These are phyloP conservation scores for Akanthomyces muscarius DNA, from an alignment of 2,329 filamentous ascomycete species.

Conservation along the genomic window DNA sequence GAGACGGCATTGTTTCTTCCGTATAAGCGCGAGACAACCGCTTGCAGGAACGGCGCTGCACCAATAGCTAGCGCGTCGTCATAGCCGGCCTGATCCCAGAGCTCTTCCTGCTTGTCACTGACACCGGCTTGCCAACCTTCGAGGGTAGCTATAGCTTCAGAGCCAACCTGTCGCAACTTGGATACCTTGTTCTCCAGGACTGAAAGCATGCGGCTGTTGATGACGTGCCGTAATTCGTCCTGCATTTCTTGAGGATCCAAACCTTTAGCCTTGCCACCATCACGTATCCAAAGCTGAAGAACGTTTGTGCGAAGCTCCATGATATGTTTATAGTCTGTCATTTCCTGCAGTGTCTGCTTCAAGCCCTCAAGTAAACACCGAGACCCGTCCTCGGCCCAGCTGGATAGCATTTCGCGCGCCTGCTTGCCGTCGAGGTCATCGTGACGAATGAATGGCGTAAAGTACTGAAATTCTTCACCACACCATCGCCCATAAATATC, in stretches of 20 bases:
- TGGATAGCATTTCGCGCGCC: constrained; percentile 55
- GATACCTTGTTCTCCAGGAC: constrained; percentile 61
- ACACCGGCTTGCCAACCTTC: constrained; percentile 54
- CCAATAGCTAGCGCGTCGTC: constrained; percentile 63
- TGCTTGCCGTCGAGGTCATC: constrained; percentile 65
- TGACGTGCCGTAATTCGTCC: constrained; percentile 60
- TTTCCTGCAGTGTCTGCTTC: constrained; percentile 52
- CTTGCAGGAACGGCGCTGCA: constrained; percentile 63
- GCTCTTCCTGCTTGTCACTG: constrained; percentile 46
- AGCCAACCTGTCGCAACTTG: constrained; percentile 61
- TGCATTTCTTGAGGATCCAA: constrained; percentile 67
- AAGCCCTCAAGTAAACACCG: constrained; percentile 59
- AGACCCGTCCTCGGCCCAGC: constrained; percentile 61
- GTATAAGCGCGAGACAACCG: constrained; percentile 64
- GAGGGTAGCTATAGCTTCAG: constrained; percentile 59
- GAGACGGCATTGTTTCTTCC: constrained; percentile 67
- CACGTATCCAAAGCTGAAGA: constrained; percentile 70
- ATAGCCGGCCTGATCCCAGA: constrained; percentile 66
- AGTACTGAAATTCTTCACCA: constrained; percentile 75
- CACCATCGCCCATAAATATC: constrained; percentile 79
- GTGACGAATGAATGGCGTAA: constrained; percentile 82
- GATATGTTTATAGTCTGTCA: constrained; percentile 64
- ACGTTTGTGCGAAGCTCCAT: constrained; percentile 66
- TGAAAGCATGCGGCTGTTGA: constrained; percentile 63
- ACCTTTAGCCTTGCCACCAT: constrained; percentile 59